These are phyloP conservation scores for Lecanicillium sp. DNA, from an alignment of 2,329 filamentous ascomycete species.

Conservation along the genomic window DNA sequence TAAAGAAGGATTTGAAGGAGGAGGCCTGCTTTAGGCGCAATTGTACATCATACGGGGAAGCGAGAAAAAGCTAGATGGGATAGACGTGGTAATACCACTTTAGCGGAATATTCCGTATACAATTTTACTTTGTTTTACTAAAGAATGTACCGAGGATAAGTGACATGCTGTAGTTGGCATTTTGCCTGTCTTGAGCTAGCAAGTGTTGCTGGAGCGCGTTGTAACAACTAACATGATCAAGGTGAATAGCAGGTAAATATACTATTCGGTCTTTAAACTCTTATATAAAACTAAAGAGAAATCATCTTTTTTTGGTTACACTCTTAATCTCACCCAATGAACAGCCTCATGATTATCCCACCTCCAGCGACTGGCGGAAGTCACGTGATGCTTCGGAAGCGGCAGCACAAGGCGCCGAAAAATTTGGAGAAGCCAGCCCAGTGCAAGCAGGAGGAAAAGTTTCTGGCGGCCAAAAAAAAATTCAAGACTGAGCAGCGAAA, in stretches of 20 bases:
- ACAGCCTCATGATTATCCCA: constrained; percentile 3
- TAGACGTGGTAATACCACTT: constrained; percentile 7
- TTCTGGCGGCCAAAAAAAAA: constrained; percentile 4
- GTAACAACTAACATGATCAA: too few species aligned
- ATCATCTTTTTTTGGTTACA: not conserved
- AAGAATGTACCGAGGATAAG: too few species aligned
- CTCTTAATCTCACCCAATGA: constrained; percentile 4
- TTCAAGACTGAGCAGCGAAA: not conserved
- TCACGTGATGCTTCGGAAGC: constrained; percentile 13
- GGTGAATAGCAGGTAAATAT: too few species aligned
- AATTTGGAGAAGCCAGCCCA: constrained; percentile 14
- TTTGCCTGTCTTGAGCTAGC: too few species aligned
- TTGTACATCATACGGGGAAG: constrained; percentile 29
- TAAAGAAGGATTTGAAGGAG: constrained; percentile 14
- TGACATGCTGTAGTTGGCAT: too few species aligned
- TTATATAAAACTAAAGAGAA: too few species aligned
- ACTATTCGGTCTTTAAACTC: too few species aligned
- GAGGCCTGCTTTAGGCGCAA: constrained; percentile 21
- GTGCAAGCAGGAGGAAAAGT: not conserved
- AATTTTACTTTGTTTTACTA: constrained; percentile 6
- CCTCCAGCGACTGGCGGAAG: too few species aligned
- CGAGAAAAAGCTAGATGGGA: not conserved
- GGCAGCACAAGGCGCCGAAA: constrained; percentile 23
- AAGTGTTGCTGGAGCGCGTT: too few species aligned
- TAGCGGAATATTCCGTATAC: constrained; percentile 3